Evolutionary conservation across 441 rosid species (phyloP).

Genomic region (Euphorbia corollata): DNA sequence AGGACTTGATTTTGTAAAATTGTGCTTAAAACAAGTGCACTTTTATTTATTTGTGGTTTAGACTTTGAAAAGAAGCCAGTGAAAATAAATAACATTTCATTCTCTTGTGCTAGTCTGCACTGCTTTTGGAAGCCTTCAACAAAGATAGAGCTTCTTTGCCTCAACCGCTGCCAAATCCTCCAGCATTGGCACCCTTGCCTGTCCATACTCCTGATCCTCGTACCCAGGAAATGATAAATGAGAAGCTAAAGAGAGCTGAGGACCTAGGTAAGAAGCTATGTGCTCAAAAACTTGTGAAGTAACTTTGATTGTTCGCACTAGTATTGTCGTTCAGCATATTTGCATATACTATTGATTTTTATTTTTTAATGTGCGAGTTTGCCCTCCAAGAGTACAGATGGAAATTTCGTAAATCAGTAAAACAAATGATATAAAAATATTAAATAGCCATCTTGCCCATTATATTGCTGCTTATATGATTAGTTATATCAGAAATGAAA

Average conservation of each 20-base stretch:
- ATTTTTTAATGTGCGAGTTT: neutral
- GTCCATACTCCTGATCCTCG: conserved; percentile 73
- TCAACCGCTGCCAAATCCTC: conserved; percentile 71
- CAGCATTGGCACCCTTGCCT: conserved; percentile 62
- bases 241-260: conserved; percentile 94
- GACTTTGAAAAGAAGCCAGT: neutral
- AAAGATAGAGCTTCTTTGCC: conserved; percentile 97
- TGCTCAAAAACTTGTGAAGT: neutral
- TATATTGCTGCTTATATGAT: neutral
- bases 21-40: neutral
- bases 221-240: conserved; percentile 96
- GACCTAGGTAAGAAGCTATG: conserved; percentile 64
- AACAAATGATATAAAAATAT: neutral
- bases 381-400: neutral
- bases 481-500: neutral
- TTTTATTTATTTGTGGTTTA: conserved; percentile 9
- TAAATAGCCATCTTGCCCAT: neutral
- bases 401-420: neutral
- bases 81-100: conserved; percentile 11
- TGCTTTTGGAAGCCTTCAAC: conserved; percentile 95
- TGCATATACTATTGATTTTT: neutral
- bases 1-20: neutral
- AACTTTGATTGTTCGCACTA: neutral
- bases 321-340: neutral
- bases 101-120: conserved; percentile 53